phyloP scores from a whole-genome alignment of 345 rosid species.

The Citrus medica region DNA sequence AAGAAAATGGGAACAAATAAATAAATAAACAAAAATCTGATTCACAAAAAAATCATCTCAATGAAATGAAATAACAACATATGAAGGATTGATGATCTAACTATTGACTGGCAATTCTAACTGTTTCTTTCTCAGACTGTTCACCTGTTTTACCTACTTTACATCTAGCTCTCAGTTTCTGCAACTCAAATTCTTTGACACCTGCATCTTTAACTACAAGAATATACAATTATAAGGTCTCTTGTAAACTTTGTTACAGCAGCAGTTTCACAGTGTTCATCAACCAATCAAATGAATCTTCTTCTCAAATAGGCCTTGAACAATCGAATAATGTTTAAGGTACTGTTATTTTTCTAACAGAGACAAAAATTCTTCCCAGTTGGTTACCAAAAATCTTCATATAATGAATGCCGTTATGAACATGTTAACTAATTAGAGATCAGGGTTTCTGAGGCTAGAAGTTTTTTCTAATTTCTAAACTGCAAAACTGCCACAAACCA shows the following conservation, averaged over 20 bases:
- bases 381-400: neutral
- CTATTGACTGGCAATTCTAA: neutral
- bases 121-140: conserved; percentile 22
- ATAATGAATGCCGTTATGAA: conserved; percentile 11
- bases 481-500: conserved; percentile 28
- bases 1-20: neutral
- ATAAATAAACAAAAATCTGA: neutral
- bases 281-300: neutral
- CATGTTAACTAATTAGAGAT: neutral
- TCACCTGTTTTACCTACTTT: conserved; percentile 36
- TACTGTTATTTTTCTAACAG: neutral
- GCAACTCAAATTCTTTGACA: neutral
- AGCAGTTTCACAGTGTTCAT: neutral
- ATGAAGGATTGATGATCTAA: neutral
- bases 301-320: neutral
- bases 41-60: neutral
- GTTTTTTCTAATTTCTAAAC: conserved; percentile 33
- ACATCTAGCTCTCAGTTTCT: conserved; percentile 5
- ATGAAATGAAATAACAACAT: neutral
- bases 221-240: neutral
- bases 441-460: conserved; percentile 16
- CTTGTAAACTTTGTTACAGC: neutral
- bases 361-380: neutral
- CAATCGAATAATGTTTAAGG: neutral
- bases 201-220: neutral